Evolutionary conservation across 2,329 filamentous ascomycete species (phyloP).

Genomic region (Paracamarosporium sp.): DNA sequence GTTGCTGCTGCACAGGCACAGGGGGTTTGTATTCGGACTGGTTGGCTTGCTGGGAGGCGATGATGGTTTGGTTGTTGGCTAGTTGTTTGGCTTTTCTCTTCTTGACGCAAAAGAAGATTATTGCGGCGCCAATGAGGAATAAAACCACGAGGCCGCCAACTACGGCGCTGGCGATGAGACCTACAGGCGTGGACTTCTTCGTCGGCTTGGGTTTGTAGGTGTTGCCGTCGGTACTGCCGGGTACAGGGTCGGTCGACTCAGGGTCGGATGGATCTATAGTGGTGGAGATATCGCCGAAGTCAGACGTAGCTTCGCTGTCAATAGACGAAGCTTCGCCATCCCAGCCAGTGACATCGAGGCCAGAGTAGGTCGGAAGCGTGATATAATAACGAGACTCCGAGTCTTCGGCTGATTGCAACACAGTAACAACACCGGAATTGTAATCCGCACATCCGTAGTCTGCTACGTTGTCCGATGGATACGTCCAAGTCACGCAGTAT

Average conservation of each 20-base stretch:
- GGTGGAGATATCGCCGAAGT: neutral
- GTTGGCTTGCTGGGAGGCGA: conserved; percentile 23
- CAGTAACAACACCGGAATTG: conserved; percentile 19
- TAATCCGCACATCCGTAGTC: conserved; percentile 32
- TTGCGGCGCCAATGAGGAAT: conserved; percentile 19
- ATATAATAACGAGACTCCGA: conserved; percentile 16
- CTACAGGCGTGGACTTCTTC: conserved; percentile 23
- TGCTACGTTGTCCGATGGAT: conserved; percentile 21
- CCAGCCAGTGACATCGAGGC: conserved; percentile 18
- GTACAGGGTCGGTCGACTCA: neutral
- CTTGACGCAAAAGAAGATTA: conserved; percentile 27
- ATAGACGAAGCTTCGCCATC: conserved; percentile 3
- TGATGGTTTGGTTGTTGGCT: conserved; percentile 19
- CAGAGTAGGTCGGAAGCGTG: conserved; percentile 22
- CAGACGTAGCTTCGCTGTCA: neutral
- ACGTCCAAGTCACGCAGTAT: conserved; percentile 39
- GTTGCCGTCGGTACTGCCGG: neutral
- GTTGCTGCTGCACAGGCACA: conserved; percentile 8
- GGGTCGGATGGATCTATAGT: neutral
- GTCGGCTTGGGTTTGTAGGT: conserved; percentile 2
- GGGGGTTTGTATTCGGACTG: conserved; percentile 23
- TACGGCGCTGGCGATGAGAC: conserved; percentile 28
- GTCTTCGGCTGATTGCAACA: conserved; percentile 23
- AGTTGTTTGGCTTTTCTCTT: conserved; percentile 26
- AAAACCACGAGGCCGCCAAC: conserved; percentile 24